Conservation (phyloP, 2,329 filamentous ascomycete species). For the Fusarium sarcochroum region DNA sequence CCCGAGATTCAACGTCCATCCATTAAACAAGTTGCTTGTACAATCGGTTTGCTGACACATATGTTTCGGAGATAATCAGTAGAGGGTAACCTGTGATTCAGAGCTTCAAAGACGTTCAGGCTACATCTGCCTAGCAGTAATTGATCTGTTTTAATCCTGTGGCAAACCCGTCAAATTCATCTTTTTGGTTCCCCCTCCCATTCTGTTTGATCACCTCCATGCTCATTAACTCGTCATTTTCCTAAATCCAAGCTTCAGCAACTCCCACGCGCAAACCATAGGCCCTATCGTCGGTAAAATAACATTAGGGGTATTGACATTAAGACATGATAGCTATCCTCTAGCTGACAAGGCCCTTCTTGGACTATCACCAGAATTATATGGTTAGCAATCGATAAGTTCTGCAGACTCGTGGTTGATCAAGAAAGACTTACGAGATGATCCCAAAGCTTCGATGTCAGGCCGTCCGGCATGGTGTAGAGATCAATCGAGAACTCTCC, state of each 20-base stretch:
- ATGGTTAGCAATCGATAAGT: constrained; percentile 12
- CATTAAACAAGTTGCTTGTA: neutral
- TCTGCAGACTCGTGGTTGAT: neutral
- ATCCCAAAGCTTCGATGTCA: constrained; percentile 97
- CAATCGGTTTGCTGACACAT: neutral
- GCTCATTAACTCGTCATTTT: constrained; percentile 47
- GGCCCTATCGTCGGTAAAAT: constrained; percentile 32
- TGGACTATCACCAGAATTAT: constrained; percentile 49
- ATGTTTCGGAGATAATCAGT: constrained; percentile 3
- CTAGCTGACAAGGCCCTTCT: constrained; percentile 59
- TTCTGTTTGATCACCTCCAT: constrained; percentile 17
- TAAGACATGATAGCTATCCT: constrained; percentile 26
- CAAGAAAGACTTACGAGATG: constrained; percentile 68
- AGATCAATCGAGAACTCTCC: constrained; percentile 99
- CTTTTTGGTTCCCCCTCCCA: constrained; percentile 19
- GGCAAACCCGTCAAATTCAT: constrained; percentile 30
- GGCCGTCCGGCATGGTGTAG: constrained; percentile 91
- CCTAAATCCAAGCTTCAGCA: constrained; percentile 38
- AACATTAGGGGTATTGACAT: constrained; percentile 40
- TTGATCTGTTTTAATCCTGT: constrained; percentile 12
- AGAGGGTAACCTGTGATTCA: constrained; percentile 9
- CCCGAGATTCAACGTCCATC: constrained; percentile 21
- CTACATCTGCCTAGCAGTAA: neutral
- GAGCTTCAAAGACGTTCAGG: constrained; percentile 6
- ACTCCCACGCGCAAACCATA: constrained; percentile 40